Base-by-base conservation (phyloP, 192 early-diverging fungal species). In the Diversispora epigaea region DNA sequence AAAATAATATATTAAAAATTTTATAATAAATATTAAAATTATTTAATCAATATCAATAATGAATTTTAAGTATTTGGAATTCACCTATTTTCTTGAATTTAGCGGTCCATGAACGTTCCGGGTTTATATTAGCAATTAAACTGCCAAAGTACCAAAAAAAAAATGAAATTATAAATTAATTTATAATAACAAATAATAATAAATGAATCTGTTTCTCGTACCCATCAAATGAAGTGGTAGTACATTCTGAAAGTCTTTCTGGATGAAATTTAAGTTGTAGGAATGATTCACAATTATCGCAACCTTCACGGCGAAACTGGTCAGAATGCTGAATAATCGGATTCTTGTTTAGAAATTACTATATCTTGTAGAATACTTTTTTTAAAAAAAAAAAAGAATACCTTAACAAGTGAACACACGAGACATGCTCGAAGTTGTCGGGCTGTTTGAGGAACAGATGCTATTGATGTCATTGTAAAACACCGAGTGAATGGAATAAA, bases 231-330 rank as follows among this genome's bases (percentile, higher is more conserved):
- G 88, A 91, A 21, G 86, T 78, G 68, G 87, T 92, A 41, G 93
- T 95, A 80, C 93, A 95, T 66, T 93, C 91, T 56, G 82, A 71
- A 39, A 93, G 88, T 49, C 86, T 78, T 75, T 89, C 89, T 64
- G 80, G 83, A 43, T 80, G 81, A 22, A 89, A 88, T 77, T 86
- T 84, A 86, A 93, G 86, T 43, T 80, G 85, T 68, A 95, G 76
- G n/a, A 90, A 82, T 3, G 85, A 82, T 79, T 95, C 92, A 79
- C 93, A 95, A 73, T 95, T 95, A 25, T 93, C 92, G 78, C 93
- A 95, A 21, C 93, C 93, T 46, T 67, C 68, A 47, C 85, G 82
- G 67, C 88, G 79, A 77, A 95, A 95, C 60, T 86, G 89, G 8
- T 87, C 84, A 67, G 85, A 83, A 79, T 90, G 91, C 84, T 93